phyloP scores from a whole-genome alignment of 73 alveolate species.

The Symbiodinium natans region DNA sequence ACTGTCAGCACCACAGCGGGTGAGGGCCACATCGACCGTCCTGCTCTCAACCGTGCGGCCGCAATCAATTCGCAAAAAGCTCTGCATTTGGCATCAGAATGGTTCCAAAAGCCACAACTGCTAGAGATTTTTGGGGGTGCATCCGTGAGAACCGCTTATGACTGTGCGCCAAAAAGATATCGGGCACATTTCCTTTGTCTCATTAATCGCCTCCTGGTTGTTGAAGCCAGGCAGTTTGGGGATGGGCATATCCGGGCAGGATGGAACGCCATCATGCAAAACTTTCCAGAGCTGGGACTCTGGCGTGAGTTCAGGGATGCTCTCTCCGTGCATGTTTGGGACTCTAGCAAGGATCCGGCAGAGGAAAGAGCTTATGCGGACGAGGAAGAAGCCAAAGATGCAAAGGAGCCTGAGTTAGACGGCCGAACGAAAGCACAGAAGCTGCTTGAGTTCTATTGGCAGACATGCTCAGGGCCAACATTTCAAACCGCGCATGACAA shows the following conservation, averaged over 20 bases:
- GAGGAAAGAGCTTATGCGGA: slow-evolving; percentile 42
- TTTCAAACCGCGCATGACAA: slow-evolving; percentile 77
- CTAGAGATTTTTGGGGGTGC: slow-evolving; percentile 49
- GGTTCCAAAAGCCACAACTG: slow-evolving; percentile 44
- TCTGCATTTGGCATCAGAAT: slow-evolving; percentile 42
- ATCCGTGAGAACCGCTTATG: slow-evolving; percentile 65
- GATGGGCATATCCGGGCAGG: slow-evolving; percentile 29
- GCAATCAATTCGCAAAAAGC: slow-evolving; percentile 47
- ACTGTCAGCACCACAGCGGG: slow-evolving; percentile 42
- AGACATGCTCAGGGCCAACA: slow-evolving; percentile 45
- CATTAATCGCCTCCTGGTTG: slow-evolving; percentile 48
- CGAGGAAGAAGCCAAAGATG: slow-evolving; percentile 37
- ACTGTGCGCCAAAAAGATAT: slow-evolving; percentile 84
- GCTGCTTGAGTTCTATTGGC: slow-evolving; percentile 61
- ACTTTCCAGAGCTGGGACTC: slow-evolving; percentile 80
- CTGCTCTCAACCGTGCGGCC: slow-evolving; percentile 76
- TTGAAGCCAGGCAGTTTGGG: slow-evolving; percentile 62
- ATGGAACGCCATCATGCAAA: slow-evolving; percentile 67
- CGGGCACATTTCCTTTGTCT: slow-evolving; percentile 81
- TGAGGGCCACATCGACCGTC: slow-evolving; percentile 74
- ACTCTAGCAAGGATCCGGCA: slow-evolving; percentile 64
- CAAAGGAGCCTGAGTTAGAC: slow-evolving; percentile 58
- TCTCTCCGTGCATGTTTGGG: slow-evolving; percentile 63
- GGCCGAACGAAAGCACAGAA: slow-evolving; percentile 33
- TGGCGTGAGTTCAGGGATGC: slow-evolving; percentile 75